These are phyloP conservation scores for Chrysochromulina tobinii DNA, from an alignment of 78 protist genomes.

Conservation along the genomic window DNA sequence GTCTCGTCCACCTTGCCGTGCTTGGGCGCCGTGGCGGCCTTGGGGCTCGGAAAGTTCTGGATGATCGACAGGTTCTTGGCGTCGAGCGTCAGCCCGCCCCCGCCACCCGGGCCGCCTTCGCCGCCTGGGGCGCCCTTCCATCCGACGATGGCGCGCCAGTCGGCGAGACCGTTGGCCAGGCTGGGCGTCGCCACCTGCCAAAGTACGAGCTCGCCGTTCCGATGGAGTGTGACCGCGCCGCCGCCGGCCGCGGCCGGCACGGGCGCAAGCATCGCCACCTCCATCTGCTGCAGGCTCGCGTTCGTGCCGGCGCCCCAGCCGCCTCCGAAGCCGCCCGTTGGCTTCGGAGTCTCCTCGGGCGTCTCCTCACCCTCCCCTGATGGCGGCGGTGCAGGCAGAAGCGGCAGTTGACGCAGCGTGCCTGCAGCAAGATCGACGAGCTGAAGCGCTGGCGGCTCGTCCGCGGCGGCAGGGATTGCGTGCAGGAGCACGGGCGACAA, in stretches of 20 bases:
- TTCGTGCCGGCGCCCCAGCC: too few species aligned
- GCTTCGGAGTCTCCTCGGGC: too few species aligned
- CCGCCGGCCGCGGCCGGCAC: too few species aligned
- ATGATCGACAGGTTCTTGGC: not conserved
- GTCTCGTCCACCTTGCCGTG: constrained; percentile 58
- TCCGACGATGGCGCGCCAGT: not conserved
- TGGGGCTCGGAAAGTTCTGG: not conserved
- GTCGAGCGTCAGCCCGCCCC: not conserved
- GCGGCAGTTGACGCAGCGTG: too few species aligned
- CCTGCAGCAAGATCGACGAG: too few species aligned
- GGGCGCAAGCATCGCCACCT: too few species aligned
- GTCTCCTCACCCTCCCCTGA: too few species aligned
- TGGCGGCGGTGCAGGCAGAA: too few species aligned
- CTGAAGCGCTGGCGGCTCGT: too few species aligned
- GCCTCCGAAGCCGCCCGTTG: too few species aligned
- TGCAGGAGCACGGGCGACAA: not conserved
- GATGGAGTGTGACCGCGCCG: not conserved
- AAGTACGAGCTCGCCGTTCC: not conserved
- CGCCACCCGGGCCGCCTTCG: not conserved
- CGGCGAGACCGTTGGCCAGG: not conserved
- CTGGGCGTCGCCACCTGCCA: not conserved
- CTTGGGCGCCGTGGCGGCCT: constrained; percentile 33
- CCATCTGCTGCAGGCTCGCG: too few species aligned
- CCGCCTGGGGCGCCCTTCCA: too few species aligned
- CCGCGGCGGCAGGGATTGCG: not conserved